phyloP scores from a whole-genome alignment of 305 asterid genomes.

The Solanum hybrid region DNA sequence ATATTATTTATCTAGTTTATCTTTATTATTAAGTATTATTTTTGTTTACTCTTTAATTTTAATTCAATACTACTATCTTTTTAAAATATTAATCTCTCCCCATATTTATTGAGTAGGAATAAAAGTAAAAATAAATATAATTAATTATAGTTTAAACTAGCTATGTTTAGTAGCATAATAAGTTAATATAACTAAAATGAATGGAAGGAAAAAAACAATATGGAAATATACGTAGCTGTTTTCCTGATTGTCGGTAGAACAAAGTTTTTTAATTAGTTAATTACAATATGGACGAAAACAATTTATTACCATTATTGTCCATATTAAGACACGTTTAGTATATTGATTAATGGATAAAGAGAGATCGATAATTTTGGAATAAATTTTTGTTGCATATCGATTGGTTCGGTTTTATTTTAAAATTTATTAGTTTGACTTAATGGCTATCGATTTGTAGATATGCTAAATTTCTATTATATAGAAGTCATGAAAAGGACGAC shows the following conservation, averaged over 20 bases:
- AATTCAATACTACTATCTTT: not conserved
- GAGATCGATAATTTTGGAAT: not conserved
- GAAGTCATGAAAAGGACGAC: too few relatives aligned
- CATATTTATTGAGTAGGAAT: not conserved
- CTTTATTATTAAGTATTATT: not conserved
- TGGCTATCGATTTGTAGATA: too few relatives aligned
- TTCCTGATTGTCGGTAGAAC: not conserved
- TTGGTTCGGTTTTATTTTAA: too few relatives aligned
- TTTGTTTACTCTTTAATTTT: not conserved
- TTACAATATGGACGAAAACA: not conserved
- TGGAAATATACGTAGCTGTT: not conserved
- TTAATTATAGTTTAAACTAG: not conserved
- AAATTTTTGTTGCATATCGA: too few relatives aligned
- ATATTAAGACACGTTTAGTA: not conserved
- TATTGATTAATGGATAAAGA: not conserved
- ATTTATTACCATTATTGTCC: not conserved
- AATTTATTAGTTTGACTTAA: too few relatives aligned
- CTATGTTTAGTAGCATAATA: not conserved
- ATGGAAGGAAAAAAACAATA: too few relatives aligned
- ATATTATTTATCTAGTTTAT: too few relatives aligned
- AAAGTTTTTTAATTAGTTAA: not conserved
- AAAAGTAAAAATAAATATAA: not conserved
- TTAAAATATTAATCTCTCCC: not conserved
- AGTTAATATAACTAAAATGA: not conserved
- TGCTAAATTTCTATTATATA: too few relatives aligned